Base-by-base conservation (phyloP, 306 rosid genomes). In the Cicer bijugum region DNA sequence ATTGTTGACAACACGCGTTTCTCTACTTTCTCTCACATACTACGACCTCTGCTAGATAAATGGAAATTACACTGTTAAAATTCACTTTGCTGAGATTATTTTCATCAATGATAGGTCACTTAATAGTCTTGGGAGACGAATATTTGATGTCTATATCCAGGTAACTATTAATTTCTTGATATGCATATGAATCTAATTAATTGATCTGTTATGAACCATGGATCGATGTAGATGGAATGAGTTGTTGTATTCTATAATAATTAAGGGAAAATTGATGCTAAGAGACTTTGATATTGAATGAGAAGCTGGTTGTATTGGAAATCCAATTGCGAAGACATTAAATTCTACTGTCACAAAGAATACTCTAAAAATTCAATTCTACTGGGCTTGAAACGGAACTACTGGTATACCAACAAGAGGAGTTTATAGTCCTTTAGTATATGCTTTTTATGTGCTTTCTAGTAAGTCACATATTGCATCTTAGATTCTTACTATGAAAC, bases 331-430 rank as follows among this genome's bases (percentile, higher is more conserved):
- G 65, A 91, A 85, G 88, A 79, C 8, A 35, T 88, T 88, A 43
- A 88, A 80, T 60, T 88, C 82, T 2, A 43, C 23, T 39, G 97
- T 93, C 71, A 78, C 81, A 0, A 73, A 82, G 47, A 62, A 83
- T 76, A 86, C 98, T 19, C 76, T 93, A 69, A 93, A 88, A 84
- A 93, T 93, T 75, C 97, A 83, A 68, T 86, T 93, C 62, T 89
- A 91, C 59, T 93, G 97, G 91, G 91, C 96, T 72, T 97, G 98
- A 79, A 91, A 88, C 83, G 98, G 98, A 80, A 91, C 98, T 42
- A 93, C 97, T n/a, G 97, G 98, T 82, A 93, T 93, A 76, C 97
- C 98, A 12, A 67, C 77, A 20, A 85, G 98, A 86, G 97, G 98
- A 69, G 84, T 68, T 81, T 93, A 93, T 68, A 97, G 98, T 67